Evolutionary conservation across 169 alveolate genomes (phyloP).

Genomic region (Theileria sp.): DNA sequence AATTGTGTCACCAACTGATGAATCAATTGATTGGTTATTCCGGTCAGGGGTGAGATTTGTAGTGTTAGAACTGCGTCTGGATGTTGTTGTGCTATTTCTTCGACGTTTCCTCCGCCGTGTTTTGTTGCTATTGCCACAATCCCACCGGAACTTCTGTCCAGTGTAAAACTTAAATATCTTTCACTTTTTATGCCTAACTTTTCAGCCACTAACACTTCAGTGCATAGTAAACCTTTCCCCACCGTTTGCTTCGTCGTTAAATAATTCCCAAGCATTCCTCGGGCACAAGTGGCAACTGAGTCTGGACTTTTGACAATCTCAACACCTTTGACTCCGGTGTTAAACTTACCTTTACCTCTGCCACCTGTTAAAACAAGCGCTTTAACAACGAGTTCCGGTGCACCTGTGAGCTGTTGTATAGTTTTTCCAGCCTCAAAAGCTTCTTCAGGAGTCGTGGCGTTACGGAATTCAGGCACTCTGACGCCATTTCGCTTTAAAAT

Average conservation of each 20-base stretch:
- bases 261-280: conserved; percentile 84
- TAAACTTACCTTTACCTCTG: conserved; percentile 87
- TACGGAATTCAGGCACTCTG: conserved; percentile 69
- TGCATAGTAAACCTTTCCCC: conserved; percentile 79
- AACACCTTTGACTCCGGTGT: conserved; percentile 84
- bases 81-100: conserved; percentile 82
- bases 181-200: conserved; percentile 80
- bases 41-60: conserved; percentile 72
- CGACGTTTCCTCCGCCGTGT: conserved; percentile 90
- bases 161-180: conserved; percentile 87
- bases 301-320: conserved; percentile 77
- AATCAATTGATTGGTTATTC: conserved; percentile 72
- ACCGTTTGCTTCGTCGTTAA: conserved; percentile 88
- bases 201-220: conserved; percentile 83
- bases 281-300: conserved; percentile 74
- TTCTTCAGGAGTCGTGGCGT: conserved; percentile 75
- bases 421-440: conserved; percentile 73
- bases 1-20: conserved; percentile 68
- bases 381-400: conserved; percentile 74
- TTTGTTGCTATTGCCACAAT: conserved; percentile 83
- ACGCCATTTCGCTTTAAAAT: conserved; percentile 69
- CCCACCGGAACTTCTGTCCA: conserved; percentile 90
- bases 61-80: conserved; percentile 78
- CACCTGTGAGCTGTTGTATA: conserved; percentile 53
- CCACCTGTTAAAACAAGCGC: conserved; percentile 90